Evolutionary conservation across 805 yeast genomes (phyloP).

Genomic region (Wickerhamomyces tratensis): DNA sequence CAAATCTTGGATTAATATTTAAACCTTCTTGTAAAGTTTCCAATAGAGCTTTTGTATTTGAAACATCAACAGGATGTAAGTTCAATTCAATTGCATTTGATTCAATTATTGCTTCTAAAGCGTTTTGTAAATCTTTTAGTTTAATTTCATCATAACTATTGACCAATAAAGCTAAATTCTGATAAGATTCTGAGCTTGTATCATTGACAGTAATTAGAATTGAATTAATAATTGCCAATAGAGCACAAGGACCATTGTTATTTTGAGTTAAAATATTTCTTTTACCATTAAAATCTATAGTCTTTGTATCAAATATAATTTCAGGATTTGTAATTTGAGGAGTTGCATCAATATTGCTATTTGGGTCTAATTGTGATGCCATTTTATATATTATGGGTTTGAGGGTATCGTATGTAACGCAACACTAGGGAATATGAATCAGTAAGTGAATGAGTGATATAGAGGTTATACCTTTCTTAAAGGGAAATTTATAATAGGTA

Average conservation of each 20-base stretch:
- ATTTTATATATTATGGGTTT: too few relatives aligned
- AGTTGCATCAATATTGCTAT: background rate
- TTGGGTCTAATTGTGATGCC: too few relatives aligned
- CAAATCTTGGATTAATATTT: constrained; percentile 60
- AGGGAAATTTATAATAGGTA: too few relatives aligned
- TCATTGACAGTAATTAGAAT: constrained; percentile 39
- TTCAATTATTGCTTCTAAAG: constrained; percentile 38
- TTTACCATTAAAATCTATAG: constrained; percentile 12
- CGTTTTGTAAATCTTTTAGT: constrained; percentile 34
- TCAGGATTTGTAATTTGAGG: background rate
- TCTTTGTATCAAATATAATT: constrained; percentile 8
- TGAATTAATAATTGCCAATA: constrained; percentile 69
- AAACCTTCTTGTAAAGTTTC: constrained; percentile 66
- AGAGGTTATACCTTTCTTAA: too few relatives aligned
- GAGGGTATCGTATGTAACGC: too few relatives aligned
- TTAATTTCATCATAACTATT: constrained; percentile 20
- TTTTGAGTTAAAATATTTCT: constrained; percentile 63
- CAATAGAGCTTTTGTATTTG: constrained; percentile 39
- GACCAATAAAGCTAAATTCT: constrained; percentile 22
- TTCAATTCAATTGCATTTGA: constrained; percentile 20
- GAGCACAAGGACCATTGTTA: constrained; percentile 81
- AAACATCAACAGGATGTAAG: constrained; percentile 23
- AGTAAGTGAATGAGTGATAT: too few relatives aligned
- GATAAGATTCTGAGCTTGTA: constrained; percentile 13
- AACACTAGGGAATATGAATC: too few relatives aligned